Evolutionary conservation across 345 rosid species (phyloP).

Genomic region (Eucalyptus cloeziana): DNA sequence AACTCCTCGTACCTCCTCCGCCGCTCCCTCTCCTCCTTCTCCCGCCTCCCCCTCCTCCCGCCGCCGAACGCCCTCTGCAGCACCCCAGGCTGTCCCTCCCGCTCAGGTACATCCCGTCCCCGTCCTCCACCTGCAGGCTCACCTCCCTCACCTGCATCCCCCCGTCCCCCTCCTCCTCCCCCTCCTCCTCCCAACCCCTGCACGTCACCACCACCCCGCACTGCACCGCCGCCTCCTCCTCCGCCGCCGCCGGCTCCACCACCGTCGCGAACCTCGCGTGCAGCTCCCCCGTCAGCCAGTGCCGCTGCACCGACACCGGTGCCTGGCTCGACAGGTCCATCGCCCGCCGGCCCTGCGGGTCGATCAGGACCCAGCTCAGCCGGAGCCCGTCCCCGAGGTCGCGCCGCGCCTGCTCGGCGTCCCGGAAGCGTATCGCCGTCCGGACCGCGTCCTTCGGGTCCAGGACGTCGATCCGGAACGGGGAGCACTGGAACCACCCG

Average conservation of each 20-base stretch:
- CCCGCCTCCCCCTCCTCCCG: slow-evolving; percentile 40
- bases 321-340: background rate
- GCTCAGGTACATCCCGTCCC: slow-evolving; percentile 51
- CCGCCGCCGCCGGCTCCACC: background rate
- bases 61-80: slow-evolving; percentile 21
- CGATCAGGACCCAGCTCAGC: slow-evolving; percentile 11
- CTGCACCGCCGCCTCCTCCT: slow-evolving; percentile 10
- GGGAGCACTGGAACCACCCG: slow-evolving; percentile 1
- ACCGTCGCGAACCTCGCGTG: background rate
- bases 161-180: slow-evolving; percentile 8
- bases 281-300: background rate
- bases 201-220: slow-evolving; percentile 50
- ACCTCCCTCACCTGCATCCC: slow-evolving; percentile 63
- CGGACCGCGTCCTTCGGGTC: slow-evolving; percentile 2
- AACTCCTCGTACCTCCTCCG: slow-evolving; percentile 17
- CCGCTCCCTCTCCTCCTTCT: background rate
- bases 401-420: background rate
- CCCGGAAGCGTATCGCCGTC: background rate
- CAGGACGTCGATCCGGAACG: slow-evolving; percentile 2
- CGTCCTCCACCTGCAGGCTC: slow-evolving; percentile 52
- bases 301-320: background rate
- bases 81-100: slow-evolving; percentile 60
- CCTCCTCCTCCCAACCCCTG: slow-evolving; percentile 1
- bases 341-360: background rate
- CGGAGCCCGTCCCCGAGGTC: background rate